phyloP scores from a whole-genome alignment of 2,329 filamentous ascomycete genomes.

The Penicillium sp. region DNA sequence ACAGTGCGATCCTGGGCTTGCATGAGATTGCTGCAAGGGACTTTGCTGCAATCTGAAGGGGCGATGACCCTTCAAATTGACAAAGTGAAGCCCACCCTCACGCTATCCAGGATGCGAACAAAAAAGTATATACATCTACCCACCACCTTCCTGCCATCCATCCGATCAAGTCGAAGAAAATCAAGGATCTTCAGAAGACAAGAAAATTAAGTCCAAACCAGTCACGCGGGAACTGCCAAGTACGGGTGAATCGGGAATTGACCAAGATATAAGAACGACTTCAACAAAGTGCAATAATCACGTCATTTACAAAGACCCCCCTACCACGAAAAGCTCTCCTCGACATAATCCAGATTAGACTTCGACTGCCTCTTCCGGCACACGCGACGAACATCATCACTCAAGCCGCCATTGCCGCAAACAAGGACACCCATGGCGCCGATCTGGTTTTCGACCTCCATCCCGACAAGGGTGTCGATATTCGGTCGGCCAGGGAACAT shows the following conservation, averaged over 20 bases:
- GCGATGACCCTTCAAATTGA: too few species aligned
- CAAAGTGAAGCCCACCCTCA: too few species aligned
- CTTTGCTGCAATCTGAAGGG: not conserved
- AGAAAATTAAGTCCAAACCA: too few species aligned
- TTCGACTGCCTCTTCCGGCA: slow-evolving; percentile 62
- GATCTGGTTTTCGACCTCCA: slow-evolving; percentile 77
- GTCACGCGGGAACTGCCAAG: too few species aligned
- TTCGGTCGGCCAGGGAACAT: slow-evolving; percentile 91
- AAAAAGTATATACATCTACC: too few species aligned
- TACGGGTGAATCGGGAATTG: too few species aligned
- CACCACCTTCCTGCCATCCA: too few species aligned
- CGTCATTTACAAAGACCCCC: not conserved
- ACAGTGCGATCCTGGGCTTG: not conserved
- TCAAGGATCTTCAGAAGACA: too few species aligned
- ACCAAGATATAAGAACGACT: not conserved
- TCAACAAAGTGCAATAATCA: not conserved
- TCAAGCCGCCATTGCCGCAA: slow-evolving; percentile 72
- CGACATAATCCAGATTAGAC: slow-evolving; percentile 69
- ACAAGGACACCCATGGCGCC: slow-evolving; percentile 88
- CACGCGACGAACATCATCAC: slow-evolving; percentile 71
- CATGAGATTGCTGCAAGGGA: not conserved
- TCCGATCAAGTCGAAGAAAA: too few species aligned
- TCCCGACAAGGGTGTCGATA: slow-evolving; percentile 71
- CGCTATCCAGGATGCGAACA: too few species aligned
- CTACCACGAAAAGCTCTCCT: slow-evolving; percentile 67